Evolutionary conservation across 495 filamentous ascomycete genomes (phyloP).

Genomic region (Aspergillus panamensis): DNA sequence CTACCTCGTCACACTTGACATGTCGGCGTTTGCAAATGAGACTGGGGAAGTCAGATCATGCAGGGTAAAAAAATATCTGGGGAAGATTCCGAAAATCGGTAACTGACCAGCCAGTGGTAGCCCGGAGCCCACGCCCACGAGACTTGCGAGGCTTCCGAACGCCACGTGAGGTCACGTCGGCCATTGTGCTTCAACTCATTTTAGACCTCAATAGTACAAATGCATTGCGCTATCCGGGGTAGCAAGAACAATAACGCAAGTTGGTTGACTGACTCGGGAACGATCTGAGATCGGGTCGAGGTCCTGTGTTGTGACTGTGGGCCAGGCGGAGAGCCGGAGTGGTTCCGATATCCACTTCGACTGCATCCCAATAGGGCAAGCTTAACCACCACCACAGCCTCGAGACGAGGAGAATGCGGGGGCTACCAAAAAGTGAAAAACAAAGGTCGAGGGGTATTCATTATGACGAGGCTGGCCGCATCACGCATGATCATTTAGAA

Average conservation of each 20-base stretch:
- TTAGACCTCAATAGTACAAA: neutral
- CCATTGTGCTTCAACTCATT: conserved; percentile 10
- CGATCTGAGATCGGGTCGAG: conserved; percentile 6
- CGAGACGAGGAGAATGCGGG: neutral
- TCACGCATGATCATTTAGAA: neutral
- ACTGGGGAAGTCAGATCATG: conserved; percentile 13
- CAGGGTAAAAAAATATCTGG: neutral
- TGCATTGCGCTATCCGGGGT: neutral
- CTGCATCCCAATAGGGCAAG: neutral
- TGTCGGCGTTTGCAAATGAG: conserved; percentile 32
- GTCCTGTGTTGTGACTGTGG: conserved; percentile 1
- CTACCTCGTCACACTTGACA: conserved; percentile 34
- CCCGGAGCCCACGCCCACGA: conserved; percentile 30
- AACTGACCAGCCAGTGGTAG: conserved; percentile 32
- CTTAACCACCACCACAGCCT: neutral
- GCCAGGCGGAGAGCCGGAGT: conserved; percentile 3
- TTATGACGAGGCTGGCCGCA: no score
- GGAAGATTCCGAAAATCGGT: conserved; percentile 3
- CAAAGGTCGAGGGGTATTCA: neutral
- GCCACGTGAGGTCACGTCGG: conserved; percentile 16
- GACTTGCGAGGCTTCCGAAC: conserved; percentile 31
- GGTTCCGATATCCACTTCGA: conserved; percentile 2
- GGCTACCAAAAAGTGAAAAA: neutral
- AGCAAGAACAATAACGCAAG: neutral
- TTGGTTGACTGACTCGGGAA: neutral